Percentiles rank a stretch among this genome's conserved stretches.
phyloP scores from a whole-genome alignment of 129 eudicot species.

The Oenanthe sinensis region DNA sequence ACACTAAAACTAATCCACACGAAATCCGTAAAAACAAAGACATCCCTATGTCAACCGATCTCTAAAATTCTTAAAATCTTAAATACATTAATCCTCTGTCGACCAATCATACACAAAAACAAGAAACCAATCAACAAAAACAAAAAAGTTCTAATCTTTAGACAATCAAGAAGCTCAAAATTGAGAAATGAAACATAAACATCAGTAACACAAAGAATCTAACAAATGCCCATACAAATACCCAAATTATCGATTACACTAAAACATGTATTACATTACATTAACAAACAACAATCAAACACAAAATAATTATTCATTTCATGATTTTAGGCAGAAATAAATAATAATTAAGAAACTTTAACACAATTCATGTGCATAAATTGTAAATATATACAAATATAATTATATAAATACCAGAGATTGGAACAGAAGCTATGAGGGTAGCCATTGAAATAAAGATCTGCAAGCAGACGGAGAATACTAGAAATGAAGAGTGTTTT shows the following conservation, averaged over 20 bases:
- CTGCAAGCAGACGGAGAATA: neutral
- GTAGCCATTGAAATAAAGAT: constrained; percentile 38
- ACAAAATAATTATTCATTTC: neutral
- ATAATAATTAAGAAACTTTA: neutral
- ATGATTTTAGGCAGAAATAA: neutral
- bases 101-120: neutral
- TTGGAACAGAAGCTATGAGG: constrained; percentile 31
- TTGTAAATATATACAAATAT: neutral
- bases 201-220: neutral
- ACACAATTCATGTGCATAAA: neutral
- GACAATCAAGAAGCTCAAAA: constrained; percentile 3
- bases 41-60: neutral
- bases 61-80: neutral
- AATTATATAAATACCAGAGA: constrained; percentile 32
- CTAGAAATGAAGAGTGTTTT: neutral
- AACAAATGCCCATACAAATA: neutral
- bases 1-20: neutral
- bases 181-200: neutral
- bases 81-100: neutral
- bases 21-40: neutral
- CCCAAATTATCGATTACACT: neutral
- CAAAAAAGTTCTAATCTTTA: neutral
- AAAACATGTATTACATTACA: neutral
- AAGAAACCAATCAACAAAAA: neutral
- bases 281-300: neutral